A percentile compares a stretch with the other conserved stretches of the same genome.
Conservation (phyloP, 163 green algal genomes). For the Coccomyxa subellipsoidea region DNA sequence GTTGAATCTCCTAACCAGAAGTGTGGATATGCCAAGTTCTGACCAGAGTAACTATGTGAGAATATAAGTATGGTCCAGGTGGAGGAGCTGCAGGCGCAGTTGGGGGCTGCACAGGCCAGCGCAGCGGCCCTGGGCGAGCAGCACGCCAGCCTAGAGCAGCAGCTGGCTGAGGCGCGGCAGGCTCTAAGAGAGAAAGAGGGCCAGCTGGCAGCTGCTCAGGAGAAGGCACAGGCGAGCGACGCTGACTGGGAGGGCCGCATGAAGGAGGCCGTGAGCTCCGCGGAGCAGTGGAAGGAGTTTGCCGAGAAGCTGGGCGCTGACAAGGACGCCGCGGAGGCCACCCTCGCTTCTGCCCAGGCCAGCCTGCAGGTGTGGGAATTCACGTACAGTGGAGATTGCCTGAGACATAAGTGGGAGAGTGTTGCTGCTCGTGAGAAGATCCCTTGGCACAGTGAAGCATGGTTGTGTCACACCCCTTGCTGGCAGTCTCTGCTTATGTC, state of each 20-base stretch:
- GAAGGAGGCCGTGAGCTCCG: conserved; percentile 39
- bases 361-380: background rate
- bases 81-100: background rate
- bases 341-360: background rate
- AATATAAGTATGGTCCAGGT: too few species aligned
- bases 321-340: background rate
- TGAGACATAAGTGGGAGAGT: too few species aligned
- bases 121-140: background rate
- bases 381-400: background rate
- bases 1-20: too few species aligned
- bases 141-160: background rate
- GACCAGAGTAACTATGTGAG: too few species aligned
- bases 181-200: background rate
- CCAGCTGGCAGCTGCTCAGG: background rate
- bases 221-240: conserved; percentile 9
- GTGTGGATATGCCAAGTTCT: too few species aligned
- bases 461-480: too few species aligned
- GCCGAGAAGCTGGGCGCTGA: conserved; percentile 27
- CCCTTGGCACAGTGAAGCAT: too few species aligned
- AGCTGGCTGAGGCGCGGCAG: background rate
- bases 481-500: too few species aligned
- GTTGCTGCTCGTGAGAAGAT: too few species aligned
- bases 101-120: background rate
- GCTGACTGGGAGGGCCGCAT: conserved; percentile 27
- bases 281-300: conserved; percentile 46